Conservation (phyloP, 2,329 filamentous ascomycete genomes). For the Keithomyces neogunnii region DNA sequence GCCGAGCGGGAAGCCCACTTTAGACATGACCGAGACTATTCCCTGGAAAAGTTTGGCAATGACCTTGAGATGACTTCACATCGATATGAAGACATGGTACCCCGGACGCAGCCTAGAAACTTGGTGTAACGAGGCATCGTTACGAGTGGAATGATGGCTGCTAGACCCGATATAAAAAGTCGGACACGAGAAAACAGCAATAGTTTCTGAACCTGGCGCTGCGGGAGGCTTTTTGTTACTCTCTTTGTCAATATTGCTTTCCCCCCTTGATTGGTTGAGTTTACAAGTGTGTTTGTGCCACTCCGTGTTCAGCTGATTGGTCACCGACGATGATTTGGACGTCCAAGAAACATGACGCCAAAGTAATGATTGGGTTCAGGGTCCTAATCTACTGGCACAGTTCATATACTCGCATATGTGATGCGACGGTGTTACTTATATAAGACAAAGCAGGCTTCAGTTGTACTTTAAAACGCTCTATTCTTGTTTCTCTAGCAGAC, state of each 20-base stretch:
- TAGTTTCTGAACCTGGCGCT: not conserved
- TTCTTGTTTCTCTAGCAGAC: constrained; percentile 1
- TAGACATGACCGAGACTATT: constrained; percentile 12
- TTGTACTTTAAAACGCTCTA: not conserved
- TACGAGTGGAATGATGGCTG: not conserved
- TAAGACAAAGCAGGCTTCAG: not conserved
- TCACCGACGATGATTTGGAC: not conserved
- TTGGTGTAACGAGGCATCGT: constrained; percentile 23
- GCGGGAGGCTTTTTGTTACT: not conserved
- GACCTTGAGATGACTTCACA: constrained; percentile 44
- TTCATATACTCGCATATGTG: not conserved
- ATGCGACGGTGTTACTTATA: not conserved
- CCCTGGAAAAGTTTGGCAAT: constrained; percentile 28
- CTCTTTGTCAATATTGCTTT: not conserved
- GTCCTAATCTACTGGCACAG: not conserved
- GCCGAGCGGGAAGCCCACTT: constrained; percentile 22
- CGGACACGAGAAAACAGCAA: not conserved
- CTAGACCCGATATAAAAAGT: not conserved
- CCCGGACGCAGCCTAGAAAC: constrained; percentile 38
- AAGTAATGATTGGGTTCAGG: not conserved
- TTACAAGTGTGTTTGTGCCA: not conserved
- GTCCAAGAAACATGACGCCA: not conserved
- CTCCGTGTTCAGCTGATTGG: not conserved
- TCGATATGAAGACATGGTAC: constrained; percentile 51
- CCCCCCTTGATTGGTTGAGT: not conserved